Base-by-base conservation (phyloP, 768 basidiomycete genomes). In the Rhizopogon vinicolor region DNA sequence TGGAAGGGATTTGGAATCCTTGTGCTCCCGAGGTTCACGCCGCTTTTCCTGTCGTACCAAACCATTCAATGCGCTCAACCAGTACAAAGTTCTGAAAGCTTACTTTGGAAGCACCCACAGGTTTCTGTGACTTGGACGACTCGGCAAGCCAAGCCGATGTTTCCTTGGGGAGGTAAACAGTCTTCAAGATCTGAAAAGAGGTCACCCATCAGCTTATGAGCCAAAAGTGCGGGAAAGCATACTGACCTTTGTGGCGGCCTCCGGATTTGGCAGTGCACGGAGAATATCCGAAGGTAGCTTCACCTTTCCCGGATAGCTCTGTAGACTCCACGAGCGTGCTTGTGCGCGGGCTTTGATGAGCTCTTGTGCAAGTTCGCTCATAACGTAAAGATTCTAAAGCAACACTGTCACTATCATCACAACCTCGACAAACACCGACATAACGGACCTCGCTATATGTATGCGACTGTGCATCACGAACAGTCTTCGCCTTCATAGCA, bases 321-420 rank as follows among this genome's bases (percentile, higher is more conserved):
- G 75, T 3, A 98, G 72, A 3, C 77, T 78, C 93, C 95, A 98
- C 3, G 79, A 78, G 55, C 87, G 81, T 13, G 70, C 54, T 35
- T 83, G 74, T 0, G 81, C 79, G n/a, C 82, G 80, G 1, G 77
- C 72, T 63, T 86, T 89, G 69, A 98, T 87, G 35, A 97, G 73
- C 61, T 91, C 83, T 70, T 97, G 92, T 0, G 96, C 87, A 7
- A 98, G 77, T 62, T 99, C 97, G 60, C 89, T 85, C 55, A 92
- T 76, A 8, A 84, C 78, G 65, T 97, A 98, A 41, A 99, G 75
- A 67, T 92, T 90, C 95, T 97, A 61, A 33, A 42, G 22, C 44
- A 5, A 39, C 22, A 33, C 12, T 35, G 25, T 35, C 43, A 33
- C 10, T 55, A 39, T 39, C 8, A 40, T 8, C 9, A 19, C 14